phyloP scores from a whole-genome alignment of 352 stramenopile species.

The Globisporangium mamillatum region DNA sequence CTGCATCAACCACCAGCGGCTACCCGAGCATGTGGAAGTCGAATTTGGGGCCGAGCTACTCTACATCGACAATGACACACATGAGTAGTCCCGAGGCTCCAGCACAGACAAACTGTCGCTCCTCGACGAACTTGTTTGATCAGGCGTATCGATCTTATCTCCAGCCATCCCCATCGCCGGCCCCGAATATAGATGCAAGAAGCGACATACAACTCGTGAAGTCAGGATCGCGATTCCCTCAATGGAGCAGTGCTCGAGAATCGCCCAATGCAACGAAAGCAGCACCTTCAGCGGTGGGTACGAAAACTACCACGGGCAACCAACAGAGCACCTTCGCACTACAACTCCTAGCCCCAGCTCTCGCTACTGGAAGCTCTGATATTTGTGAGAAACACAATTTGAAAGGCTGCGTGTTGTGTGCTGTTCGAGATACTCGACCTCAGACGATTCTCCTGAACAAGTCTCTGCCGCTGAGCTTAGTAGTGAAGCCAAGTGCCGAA shows the following conservation, averaged over 20 bases:
- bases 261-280: not conserved
- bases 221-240: not conserved
- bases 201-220: not conserved
- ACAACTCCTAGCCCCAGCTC: not conserved
- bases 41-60: not conserved
- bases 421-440: constrained; percentile 20
- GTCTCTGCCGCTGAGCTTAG: not conserved
- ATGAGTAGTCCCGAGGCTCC: not conserved
- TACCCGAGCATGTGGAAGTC: not conserved
- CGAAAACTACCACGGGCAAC: not conserved
- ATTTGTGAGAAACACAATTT: constrained; percentile 55
- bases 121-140: not conserved
- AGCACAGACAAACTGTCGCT: not conserved
- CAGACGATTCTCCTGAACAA: not conserved
- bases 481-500: not conserved
- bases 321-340: not conserved
- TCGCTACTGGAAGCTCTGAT: not conserved
- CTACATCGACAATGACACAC: not conserved
- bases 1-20: not conserved
- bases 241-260: not conserved
- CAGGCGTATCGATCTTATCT: not conserved
- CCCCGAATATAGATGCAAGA: not conserved
- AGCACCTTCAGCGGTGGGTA: not conserved
- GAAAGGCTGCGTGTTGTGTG: constrained; percentile 63
- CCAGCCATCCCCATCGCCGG: not conserved